Percentiles rank a stretch among this genome's conserved stretches.
Evolutionary conservation across 371 early-diverging fungal species (phyloP).

Genomic region (Mucor sp.): DNA sequence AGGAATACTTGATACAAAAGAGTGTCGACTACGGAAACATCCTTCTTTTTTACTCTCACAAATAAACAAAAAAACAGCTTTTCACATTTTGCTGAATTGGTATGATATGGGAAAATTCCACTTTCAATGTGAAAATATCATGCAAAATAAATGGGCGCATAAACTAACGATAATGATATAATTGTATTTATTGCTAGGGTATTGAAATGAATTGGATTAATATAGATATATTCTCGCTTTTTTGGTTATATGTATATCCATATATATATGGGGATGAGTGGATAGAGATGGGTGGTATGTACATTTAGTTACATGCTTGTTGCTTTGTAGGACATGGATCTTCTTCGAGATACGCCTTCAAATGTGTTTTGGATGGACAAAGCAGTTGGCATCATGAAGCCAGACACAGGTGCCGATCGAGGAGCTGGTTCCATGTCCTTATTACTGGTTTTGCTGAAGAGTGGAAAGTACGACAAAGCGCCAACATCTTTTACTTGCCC

Average conservation of each 20-base stretch:
- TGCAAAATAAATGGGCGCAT: no score
- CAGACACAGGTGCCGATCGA: constrained; percentile 6
- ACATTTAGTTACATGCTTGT: constrained; percentile 1
- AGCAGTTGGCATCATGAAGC: constrained; percentile 47
- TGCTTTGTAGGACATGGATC: constrained; percentile 40
- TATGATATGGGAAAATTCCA: no score
- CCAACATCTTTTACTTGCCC: not conserved
- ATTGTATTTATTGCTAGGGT: no score
- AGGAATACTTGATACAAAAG: no score
- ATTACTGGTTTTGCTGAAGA: not conserved
- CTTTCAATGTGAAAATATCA: no score
- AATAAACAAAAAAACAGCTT: no score
- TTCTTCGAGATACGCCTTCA: constrained; percentile 44
- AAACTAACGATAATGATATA: no score
- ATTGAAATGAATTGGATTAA: no score
- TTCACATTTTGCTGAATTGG: no score
- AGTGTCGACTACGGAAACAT: no score
- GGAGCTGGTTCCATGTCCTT: not conserved
- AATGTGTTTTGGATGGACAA: constrained; percentile 48
- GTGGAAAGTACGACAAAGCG: not conserved
- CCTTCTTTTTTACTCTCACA: no score
- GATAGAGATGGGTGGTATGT: not conserved
- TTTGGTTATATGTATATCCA: not conserved
- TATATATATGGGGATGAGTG: not conserved
- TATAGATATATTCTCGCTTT: not conserved